These are phyloP conservation scores for Flaveria brownii DNA, from an alignment of 129 eudicot genomes.

Conservation along the genomic window DNA sequence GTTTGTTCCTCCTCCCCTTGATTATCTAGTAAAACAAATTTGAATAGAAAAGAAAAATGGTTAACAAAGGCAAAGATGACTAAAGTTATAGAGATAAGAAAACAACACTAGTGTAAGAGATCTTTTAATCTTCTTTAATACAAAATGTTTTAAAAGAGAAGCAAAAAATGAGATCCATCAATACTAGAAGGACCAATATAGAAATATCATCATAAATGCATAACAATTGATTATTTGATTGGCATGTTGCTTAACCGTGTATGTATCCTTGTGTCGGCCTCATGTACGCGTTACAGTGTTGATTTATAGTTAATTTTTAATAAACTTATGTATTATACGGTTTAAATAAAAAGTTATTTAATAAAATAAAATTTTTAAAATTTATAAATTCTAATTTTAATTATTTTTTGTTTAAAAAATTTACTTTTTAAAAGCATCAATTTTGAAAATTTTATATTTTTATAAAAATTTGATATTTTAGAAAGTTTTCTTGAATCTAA, in stretches of 20 bases:
- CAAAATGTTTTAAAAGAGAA: neutral
- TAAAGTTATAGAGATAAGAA: no score
- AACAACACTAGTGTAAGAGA: neutral
- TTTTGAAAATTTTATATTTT: no score
- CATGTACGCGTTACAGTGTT: neutral
- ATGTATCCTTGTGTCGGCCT: neutral
- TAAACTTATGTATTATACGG: no score
- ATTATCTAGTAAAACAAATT: neutral
- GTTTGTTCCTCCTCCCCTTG: no score
- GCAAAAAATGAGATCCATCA: neutral
- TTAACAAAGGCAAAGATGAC: neutral
- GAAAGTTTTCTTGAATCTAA: no score
- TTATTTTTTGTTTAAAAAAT: no score
- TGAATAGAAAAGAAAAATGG: neutral
- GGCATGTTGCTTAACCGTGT: constrained; percentile 27
- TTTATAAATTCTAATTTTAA: no score
- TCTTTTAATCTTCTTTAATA: neutral
- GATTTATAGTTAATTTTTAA: no score
- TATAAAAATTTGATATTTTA: no score
- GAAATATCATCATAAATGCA: neutral
- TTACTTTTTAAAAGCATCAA: no score
- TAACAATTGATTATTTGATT: constrained; percentile 14
- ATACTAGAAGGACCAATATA: constrained; percentile 12
- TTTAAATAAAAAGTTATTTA: no score
- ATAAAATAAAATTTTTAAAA: no score